Conservation (phyloP, 2,329 filamentous ascomycete genomes). For the Thielaviopsis musarum region DNA sequence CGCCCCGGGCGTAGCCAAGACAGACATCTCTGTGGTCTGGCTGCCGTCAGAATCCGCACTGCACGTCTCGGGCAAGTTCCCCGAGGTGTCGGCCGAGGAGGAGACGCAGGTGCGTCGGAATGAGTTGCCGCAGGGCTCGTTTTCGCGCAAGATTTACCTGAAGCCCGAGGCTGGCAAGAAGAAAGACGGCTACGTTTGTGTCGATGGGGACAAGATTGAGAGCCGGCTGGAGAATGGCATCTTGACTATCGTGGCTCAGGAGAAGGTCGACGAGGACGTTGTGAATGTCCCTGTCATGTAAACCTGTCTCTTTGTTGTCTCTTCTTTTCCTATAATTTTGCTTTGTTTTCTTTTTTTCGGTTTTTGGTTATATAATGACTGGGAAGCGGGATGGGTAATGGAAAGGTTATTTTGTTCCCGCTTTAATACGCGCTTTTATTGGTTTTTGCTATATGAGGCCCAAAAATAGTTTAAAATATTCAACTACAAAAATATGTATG, state of each 20-base stretch:
- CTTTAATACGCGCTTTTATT: too few species aligned
- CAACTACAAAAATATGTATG: too few species aligned
- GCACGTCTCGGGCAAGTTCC: neutral
- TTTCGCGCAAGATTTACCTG: neutral
- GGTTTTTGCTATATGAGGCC: too few species aligned
- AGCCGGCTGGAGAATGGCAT: slow-evolving; percentile 69
- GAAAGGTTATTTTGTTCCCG: too few species aligned
- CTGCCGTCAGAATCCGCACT: neutral
- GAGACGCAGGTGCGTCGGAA: neutral
- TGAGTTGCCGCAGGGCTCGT: neutral
- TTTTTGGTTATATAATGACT: too few species aligned
- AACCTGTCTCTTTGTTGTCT: neutral
- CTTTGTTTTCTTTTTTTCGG: neutral
- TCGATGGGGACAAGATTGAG: slow-evolving; percentile 51
- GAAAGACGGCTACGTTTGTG: slow-evolving; percentile 12
- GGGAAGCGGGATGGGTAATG: too few species aligned
- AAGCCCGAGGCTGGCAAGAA: slow-evolving; percentile 30
- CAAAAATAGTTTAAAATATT: too few species aligned
- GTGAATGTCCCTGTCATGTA: slow-evolving; percentile 41
- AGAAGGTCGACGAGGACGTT: slow-evolving; percentile 48
- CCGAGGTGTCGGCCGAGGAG: neutral
- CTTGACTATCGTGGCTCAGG: slow-evolving; percentile 64
- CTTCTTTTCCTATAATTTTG: neutral
- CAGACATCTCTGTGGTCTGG: neutral
- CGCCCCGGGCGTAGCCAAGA: neutral